Base-by-base conservation (phyloP, 2,329 filamentous ascomycete genomes). In the Erysiphe neolycopersici region DNA sequence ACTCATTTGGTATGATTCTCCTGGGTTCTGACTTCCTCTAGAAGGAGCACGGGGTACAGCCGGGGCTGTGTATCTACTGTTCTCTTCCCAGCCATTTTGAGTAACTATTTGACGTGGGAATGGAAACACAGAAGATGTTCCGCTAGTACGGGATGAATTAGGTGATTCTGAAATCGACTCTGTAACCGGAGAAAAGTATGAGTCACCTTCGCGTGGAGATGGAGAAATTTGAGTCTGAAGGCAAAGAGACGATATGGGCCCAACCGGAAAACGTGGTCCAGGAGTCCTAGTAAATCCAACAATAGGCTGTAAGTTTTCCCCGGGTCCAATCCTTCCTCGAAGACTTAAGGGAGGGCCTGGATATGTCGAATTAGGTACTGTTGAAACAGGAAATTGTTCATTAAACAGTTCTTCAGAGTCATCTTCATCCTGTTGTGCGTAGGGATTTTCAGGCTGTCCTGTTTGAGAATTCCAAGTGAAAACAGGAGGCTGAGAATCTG, bases 111-210 rank as follows among this genome's bases (percentile, higher is more conserved):
- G 72, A 48, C 84, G 77, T 43, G 83, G 76, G 54, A 92, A 91
- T 1, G 75, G 73, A 53, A 84, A 91, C 56, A 84, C 76, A 39
- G 75, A 73, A 36, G 80, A 83, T 5, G 80, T 69, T 1, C 73
- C 73, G 57, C 79, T 85, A 8, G 79, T 77, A 42, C 81, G 69
- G 19, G 77, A 77, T 13, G 78, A 82, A 38, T 74, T 73, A 10
- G 81, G 80, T 0, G 80, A 83, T 44, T 94, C 85, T 31, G 68
- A 33, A 42, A 42, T 42, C 2, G 40, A 83, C 44, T 94, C 85
- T 29, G 42, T 70, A 2, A 77, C 69, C 0, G 89, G 89, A 0
- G 87, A 95, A 60, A 98, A 98, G 61, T 94, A 95, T 3, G 85
- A 94, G 46, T 84, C 82, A 5, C 53, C 54, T 30, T 47, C 48